phyloP scores from a whole-genome alignment of 345 rosid genomes.

The Salix exigua region DNA sequence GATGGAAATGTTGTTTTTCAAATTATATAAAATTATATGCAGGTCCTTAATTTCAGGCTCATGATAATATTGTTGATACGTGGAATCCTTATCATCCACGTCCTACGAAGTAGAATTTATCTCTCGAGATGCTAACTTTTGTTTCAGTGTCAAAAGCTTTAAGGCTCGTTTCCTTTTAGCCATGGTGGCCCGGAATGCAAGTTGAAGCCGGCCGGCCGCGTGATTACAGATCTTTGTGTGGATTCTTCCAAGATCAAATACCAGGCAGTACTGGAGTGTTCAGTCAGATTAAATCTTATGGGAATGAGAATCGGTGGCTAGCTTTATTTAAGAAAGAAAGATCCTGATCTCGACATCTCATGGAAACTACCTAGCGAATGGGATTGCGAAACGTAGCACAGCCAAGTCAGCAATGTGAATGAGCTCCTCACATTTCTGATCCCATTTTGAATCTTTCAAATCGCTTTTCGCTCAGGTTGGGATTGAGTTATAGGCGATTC shows the following conservation, averaged over 20 bases:
- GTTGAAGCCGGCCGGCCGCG: conserved; percentile 12
- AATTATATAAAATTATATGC: neutral
- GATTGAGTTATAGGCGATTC: no score
- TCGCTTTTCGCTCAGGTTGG: no score
- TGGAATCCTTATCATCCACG: conserved; percentile 50
- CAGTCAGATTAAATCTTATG: conserved; percentile 5
- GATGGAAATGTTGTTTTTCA: neutral
- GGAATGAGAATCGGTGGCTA: conserved; percentile 22
- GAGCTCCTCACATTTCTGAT: no score
- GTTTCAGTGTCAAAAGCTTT: conserved; percentile 26
- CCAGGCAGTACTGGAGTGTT: neutral
- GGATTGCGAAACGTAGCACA: no score
- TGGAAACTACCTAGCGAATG: no score
- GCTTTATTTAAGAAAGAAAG: neutral
- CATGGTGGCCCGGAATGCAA: conserved; percentile 21
- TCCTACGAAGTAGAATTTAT: conserved; percentile 17
- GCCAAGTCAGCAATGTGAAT: no score
- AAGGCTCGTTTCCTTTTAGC: neutral
- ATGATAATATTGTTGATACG: conserved; percentile 5
- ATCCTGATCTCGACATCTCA: no score
- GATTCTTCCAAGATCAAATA: conserved; percentile 13
- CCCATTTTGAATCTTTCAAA: no score
- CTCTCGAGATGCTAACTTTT: neutral
- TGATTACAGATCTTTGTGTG: neutral
- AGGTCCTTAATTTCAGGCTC: neutral